Evolutionary conservation across 2,329 filamentous ascomycete species (phyloP).

Genomic region (Calonectria henricotiae): DNA sequence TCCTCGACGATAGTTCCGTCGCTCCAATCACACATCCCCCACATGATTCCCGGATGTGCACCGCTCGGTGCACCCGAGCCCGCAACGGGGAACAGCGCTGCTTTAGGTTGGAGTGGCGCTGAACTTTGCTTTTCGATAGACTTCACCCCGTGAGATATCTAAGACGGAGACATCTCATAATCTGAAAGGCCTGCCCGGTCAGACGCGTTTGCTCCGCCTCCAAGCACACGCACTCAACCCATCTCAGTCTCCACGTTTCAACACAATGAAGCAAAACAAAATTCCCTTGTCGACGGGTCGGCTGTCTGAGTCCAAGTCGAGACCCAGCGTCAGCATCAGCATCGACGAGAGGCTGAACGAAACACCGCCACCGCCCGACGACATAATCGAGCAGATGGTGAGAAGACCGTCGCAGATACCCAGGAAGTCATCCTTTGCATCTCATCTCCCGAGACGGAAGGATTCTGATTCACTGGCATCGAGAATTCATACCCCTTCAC

Average conservation of each 20-base stretch:
- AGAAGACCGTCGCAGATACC: constrained; percentile 1
- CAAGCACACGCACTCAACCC: constrained; percentile 2
- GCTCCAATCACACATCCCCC: constrained; percentile 22
- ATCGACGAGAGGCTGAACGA: constrained; percentile 6
- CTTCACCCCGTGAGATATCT: constrained; percentile 24
- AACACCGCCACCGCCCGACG: constrained; percentile 3
- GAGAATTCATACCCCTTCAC: neutral
- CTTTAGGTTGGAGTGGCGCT: constrained; percentile 33
- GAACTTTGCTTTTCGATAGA: constrained; percentile 27
- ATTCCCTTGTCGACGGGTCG: constrained; percentile 12
- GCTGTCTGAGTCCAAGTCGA: constrained; percentile 9
- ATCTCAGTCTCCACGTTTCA: no score
- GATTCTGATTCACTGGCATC: constrained; percentile 9
- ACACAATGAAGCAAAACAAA: constrained; percentile 17
- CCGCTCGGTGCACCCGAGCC: constrained; percentile 36
- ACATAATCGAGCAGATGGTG: constrained; percentile 20
- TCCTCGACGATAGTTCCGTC: constrained; percentile 24
- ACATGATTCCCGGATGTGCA: constrained; percentile 34
- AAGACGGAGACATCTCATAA: constrained; percentile 26
- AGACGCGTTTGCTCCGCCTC: constrained; percentile 16
- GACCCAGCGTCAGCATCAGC: constrained; percentile 8
- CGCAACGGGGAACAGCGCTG: constrained; percentile 29
- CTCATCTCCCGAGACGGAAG: constrained; percentile 1
- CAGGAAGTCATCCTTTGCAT: constrained; percentile 6
- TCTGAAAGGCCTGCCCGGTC: neutral